Conservation (phyloP, 257 asterid species). For the Ballota nigra region DNA sequence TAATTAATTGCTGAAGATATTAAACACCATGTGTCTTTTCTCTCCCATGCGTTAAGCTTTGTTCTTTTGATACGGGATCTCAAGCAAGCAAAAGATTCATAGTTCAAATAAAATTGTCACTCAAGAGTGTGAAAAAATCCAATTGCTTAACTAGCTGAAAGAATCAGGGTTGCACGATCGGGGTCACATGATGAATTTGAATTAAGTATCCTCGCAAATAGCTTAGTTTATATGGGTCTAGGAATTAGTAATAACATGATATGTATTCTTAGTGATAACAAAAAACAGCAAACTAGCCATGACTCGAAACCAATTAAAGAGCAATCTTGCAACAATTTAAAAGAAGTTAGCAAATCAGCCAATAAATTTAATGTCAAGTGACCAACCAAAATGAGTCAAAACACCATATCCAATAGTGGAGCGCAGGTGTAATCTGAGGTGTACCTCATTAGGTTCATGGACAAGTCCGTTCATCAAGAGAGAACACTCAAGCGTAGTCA, state of each 20-base stretch:
- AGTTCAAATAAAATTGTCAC: neutral
- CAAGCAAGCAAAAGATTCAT: neutral
- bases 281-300: neutral
- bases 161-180: neutral
- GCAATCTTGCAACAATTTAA: constrained; percentile 1
- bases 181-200: neutral
- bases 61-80: neutral
- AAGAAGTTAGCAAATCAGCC: constrained; percentile 1
- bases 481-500: constrained; percentile 72
- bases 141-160: neutral
- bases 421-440: constrained; percentile 17
- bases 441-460: constrained; percentile 83
- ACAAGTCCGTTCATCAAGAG: constrained; percentile 97
- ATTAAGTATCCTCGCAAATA: neutral
- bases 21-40: neutral
- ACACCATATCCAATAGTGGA: constrained; percentile 2
- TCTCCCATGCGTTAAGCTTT: neutral
- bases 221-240: constrained; percentile 1
- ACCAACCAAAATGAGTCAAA: constrained; percentile 11
- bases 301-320: neutral
- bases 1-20: neutral
- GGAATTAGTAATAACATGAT: neutral
- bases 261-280: neutral
- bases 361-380: constrained; percentile 10
- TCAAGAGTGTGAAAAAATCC: neutral